Base-by-base conservation (phyloP, 306 rosid species). In the Mimosa pudica region DNA sequence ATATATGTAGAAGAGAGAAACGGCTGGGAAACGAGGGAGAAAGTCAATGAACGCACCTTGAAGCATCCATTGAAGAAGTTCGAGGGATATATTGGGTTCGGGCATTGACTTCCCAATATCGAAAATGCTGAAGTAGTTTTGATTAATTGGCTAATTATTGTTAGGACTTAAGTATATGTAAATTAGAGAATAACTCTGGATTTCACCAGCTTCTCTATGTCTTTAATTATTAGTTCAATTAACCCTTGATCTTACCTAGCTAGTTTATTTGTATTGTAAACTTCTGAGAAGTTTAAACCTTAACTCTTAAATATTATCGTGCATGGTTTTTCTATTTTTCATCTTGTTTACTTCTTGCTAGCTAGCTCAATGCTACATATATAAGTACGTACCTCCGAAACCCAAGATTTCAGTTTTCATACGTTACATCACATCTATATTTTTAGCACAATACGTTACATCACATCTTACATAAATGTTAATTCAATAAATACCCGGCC, bases 21-120 rank as follows among this genome's bases (percentile, higher is more conserved):
- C 30, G 16, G 10, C 60, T 62, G 68, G 42, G 42, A 62, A 32
- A 62, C 41, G 73, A 60, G 46, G 18, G 75, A 76, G 78, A 20
- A 76, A 92, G 97, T 90, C 97, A 92, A 89, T 82, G 83, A 82
- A 86, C 93, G 93, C 92, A 90, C 95, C 95, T 85, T 79, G 36
- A 41, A 77, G 68, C 77, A 64, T 84, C 81, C 83, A 81, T 82
- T 74, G 83, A 61, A 42, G 61, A 36, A 68, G 52, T 71, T 72
- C 66, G 83, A 84, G 79, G 85, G 82, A 83, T 52, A 83, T 52
- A 75, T 81, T 79, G 76, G 97, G 97, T 92, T 92, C 93, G 93
- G 88, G 90, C 82, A 90, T 90, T 92, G 95, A 92, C 97, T 92
- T 47, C 76, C 85, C 86, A 57, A 8, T 18, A 57, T 44, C 0